Base-by-base conservation (phyloP, 164 flowering plant genomes). In the Santalum album region DNA sequence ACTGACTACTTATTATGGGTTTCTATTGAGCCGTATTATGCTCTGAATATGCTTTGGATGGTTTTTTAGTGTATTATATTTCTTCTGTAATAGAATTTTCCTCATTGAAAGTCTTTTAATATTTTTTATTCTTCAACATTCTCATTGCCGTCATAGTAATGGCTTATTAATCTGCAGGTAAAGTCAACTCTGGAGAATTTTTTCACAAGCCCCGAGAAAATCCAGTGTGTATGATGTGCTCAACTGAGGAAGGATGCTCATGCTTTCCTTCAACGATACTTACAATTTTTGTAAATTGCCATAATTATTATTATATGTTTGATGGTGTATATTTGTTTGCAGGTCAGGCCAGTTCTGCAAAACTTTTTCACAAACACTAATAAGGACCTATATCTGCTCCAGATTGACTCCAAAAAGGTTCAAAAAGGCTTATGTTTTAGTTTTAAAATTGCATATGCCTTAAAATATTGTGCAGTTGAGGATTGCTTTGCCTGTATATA, bases 321-420 rank as follows among this genome's bases (percentile, higher is more conserved):
- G 2, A 34, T 48, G 36, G 32, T n/a, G n/a, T 7, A 29, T 22
- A n/a, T 17, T 34, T 1, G 15, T 46, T 22, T 67, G 60, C 74
- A 87, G 96, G 88, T 88, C 1, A 69, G 67, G 56, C 48, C 69
- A 25, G 77, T 78, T 19, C 55, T 88, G 42, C 65, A 75, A 47
- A 83, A 73, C 36, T 85, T 88, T 59, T 88, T 81, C 65, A 14
- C 54, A 57, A 66, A 79, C 25, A 54, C 60, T 46, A 62, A 80
- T 50, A 54, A 19, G 25, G 82, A 77, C 26, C 69, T 88, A 1
- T 85, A 79, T 71, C 70, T 88, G 51, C 86, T 88, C 36, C 81
- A 83, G 54, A 70, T 87, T 42, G 83, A 82, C 54, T 61, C 81
- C 42, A 74, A 70, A 51, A 81, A 79, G 84, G 85, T 83, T 57